Conservation (phyloP, 345 rosid genomes). For the Rhodamnia argentea region DNA sequence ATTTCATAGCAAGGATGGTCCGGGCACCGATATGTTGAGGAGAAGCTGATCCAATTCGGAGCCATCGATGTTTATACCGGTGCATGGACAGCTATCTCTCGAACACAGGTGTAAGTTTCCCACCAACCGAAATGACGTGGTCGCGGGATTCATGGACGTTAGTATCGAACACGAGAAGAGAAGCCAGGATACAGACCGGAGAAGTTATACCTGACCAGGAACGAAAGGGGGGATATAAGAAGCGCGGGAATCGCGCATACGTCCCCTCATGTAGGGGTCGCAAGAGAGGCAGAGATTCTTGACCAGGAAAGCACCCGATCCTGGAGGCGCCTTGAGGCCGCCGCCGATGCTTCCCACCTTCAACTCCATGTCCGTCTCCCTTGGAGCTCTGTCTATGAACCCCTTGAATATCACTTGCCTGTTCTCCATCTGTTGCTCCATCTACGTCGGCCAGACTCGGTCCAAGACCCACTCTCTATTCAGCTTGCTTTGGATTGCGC, state of each 20-base stretch:
- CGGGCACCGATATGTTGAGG: too few relatives aligned
- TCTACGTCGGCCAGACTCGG: not conserved
- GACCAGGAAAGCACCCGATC: constrained; percentile 26
- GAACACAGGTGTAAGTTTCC: too few relatives aligned
- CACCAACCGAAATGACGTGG: not conserved
- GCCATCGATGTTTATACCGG: too few relatives aligned
- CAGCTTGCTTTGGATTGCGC: not conserved
- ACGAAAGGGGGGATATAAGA: not conserved
- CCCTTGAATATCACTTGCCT: constrained; percentile 42
- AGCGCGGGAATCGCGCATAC: not conserved
- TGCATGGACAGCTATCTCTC: too few relatives aligned
- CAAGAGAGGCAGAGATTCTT: constrained; percentile 18
- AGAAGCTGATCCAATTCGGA: too few relatives aligned
- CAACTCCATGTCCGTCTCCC: constrained; percentile 43
- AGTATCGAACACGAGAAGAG: constrained; percentile 37
- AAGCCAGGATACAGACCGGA: constrained; percentile 3
- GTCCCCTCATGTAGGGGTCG: constrained; percentile 1
- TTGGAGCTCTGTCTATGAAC: constrained; percentile 29
- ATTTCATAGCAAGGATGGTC: not conserved
- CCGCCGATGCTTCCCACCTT: constrained; percentile 6
- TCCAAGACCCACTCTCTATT: not conserved
- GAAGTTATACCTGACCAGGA: constrained; percentile 14
- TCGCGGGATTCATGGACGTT: not conserved
- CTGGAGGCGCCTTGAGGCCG: constrained; percentile 28
- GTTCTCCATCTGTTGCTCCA: constrained; percentile 16